phyloP scores from a whole-genome alignment of 2,329 filamentous ascomycete species.

The Cordyceps militaris region DNA sequence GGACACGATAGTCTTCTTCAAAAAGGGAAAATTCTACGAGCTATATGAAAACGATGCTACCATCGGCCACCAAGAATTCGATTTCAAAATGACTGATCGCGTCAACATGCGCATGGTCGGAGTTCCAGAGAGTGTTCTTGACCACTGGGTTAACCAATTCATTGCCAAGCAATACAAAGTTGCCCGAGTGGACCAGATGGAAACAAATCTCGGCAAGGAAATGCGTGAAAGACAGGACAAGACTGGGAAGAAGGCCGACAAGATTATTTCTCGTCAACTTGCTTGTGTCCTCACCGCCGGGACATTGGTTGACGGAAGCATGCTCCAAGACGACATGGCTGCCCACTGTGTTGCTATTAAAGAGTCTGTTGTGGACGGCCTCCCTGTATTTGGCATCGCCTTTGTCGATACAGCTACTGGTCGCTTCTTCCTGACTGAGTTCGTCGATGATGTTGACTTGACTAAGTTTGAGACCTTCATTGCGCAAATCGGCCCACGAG shows the following conservation, averaged over 20 bases:
- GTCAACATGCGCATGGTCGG: conserved; percentile 99
- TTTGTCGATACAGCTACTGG: conserved; percentile 96
- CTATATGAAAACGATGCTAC: conserved; percentile 97
- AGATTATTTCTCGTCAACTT: conserved; percentile 86
- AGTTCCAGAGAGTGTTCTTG: conserved; percentile 90
- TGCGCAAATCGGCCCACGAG: conserved; percentile 82
- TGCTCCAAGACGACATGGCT: conserved; percentile 97
- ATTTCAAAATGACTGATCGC: conserved; percentile 92
- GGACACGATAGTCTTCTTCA: conserved; percentile 98
- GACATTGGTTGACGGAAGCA: conserved; percentile 88
- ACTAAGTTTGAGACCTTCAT: conserved; percentile 97
- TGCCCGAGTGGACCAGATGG: conserved; percentile 91
- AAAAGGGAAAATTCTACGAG: conserved; percentile 99
- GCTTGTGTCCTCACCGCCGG: conserved; percentile 86
- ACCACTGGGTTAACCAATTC: conserved; percentile 96
- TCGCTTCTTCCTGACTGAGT: conserved; percentile 88
- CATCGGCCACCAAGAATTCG: conserved; percentile 91
- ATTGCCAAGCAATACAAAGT: conserved; percentile 98
- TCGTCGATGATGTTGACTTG: conserved; percentile 83
- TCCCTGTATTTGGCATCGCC: conserved; percentile 80
- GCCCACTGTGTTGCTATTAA: conserved; percentile 96
- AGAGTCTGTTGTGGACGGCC: conserved; percentile 62
- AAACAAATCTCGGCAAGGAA: conserved; percentile 91
- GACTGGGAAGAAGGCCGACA: conserved; percentile 68
- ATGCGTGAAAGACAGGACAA: conserved; percentile 85